Conservation (phyloP, 2,329 filamentous ascomycete genomes). For the Paracamarosporium sp. region DNA sequence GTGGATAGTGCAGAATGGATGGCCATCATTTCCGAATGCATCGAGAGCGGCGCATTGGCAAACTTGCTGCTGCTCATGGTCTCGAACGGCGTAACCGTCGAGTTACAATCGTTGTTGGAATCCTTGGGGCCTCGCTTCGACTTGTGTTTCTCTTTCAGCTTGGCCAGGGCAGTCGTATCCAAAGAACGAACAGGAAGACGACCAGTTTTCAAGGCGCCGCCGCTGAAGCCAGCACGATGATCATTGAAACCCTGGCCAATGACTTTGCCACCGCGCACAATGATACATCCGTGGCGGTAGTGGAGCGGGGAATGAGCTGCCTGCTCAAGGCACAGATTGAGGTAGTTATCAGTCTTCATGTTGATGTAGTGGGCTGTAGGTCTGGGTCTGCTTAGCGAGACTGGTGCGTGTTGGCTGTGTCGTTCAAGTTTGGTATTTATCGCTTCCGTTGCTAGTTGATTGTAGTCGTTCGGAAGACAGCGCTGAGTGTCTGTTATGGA, state of each 20-base stretch:
- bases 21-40: constrained; percentile 65
- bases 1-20: constrained; percentile 58
- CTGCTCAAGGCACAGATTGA: constrained; percentile 60
- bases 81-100: constrained; percentile 51
- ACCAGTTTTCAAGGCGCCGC: constrained; percentile 58
- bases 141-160: constrained; percentile 42
- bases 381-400: neutral
- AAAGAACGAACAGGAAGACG: constrained; percentile 35
- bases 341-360: constrained; percentile 57
- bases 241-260: constrained; percentile 61
- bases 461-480: neutral
- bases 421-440: neutral
- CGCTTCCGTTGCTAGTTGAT: neutral
- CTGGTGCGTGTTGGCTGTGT: neutral
- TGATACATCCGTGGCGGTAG: constrained; percentile 58
- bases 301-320: constrained; percentile 58
- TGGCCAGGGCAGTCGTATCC: constrained; percentile 46
- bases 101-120: constrained; percentile 5
- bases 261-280: constrained; percentile 61
- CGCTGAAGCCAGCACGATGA: constrained; percentile 57
- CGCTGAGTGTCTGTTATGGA: neutral
- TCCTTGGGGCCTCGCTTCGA: constrained; percentile 15
- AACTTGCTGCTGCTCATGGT: constrained; percentile 42
- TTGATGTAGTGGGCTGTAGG: constrained; percentile 8
- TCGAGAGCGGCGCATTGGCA: constrained; percentile 54